Evolutionary conservation across 305 asterid genomes (phyloP).

Genomic region (Solanum hybrid): DNA sequence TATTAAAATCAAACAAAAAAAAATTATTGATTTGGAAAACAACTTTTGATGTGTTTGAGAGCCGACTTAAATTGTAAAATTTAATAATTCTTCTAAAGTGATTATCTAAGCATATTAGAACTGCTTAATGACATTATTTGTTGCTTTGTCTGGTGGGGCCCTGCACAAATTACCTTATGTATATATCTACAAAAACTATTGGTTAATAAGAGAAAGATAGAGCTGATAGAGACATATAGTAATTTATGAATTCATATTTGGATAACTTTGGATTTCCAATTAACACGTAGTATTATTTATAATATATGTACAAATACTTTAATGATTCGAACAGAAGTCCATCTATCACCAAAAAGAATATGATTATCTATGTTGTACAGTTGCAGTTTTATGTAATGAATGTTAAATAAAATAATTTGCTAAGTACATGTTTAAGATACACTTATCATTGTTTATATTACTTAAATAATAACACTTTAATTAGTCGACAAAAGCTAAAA

Average conservation of each 20-base stretch:
- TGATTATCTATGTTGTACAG: not conserved
- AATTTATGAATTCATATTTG: not conserved
- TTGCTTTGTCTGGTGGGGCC: not conserved
- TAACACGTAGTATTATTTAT: not conserved
- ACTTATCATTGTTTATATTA: not conserved
- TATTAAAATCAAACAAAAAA: not conserved
- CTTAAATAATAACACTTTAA: not conserved
- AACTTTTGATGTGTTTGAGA: not conserved
- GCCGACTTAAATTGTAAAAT: not conserved
- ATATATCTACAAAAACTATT: not conserved
- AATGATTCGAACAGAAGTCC: not conserved
- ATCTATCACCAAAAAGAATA: not conserved
- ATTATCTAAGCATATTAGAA: not conserved
- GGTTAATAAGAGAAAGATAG: not conserved
- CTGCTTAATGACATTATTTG: not conserved
- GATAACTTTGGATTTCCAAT: not conserved
- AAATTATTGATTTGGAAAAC: not conserved
- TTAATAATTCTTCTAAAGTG: not conserved
- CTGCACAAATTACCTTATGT: not conserved
- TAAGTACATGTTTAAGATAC: not conserved
- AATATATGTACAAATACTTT: not conserved
- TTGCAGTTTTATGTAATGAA: not conserved
- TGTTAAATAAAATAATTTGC: not conserved
- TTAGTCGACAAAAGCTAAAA: not conserved
- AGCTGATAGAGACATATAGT: not conserved